Evolutionary conservation across 495 filamentous ascomycete genomes (phyloP), one percentile per base, ranked within the genome.

Genomic region (Xylaria grammica): DNA sequence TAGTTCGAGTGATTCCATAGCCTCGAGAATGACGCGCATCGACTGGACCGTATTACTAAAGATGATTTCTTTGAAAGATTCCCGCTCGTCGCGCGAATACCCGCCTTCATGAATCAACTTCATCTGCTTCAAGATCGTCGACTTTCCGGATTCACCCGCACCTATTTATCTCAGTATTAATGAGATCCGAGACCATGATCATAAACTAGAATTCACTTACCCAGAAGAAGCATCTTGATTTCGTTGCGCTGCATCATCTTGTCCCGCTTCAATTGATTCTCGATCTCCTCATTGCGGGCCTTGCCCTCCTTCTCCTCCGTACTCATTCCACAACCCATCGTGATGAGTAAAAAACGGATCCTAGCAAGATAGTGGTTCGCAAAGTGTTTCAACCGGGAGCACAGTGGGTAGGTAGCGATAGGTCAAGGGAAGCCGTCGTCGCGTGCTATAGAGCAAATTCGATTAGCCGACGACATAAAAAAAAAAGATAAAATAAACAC

Each of bases 231-330:
- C 93, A 99, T 97, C 87, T 99, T 99, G 79, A 99, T 97, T 80
- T 99, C 95, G 69, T 96, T 97, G 70, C 93, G 87, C 82, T 96
- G 92, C 84, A 91, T 86, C 87, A 96, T 90, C 84, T 92, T 94
- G 78, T 99, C 95, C 75, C 89, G 86, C 83, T 96, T 96, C 73
- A 99, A 83, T 84, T 94, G 91, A 79, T 97, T 97, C 81, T 99
- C 95, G 75, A 99, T 99, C 88, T 97, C 93, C 85, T 97, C 95
- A 79, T 99, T 98, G 71, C 94, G 88, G 79, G 91, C 89, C 91
- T 97, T 97, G 81, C 95, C 96, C 92, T 99, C 95, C 92, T 97
- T 97, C 82, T 97, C 95, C 86, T 98, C 95, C 72, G 96, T 96
- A 74, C 96, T 98, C 93, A 97, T 97, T 79, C 93, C 94, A 79